A percentile compares a stretch with the other conserved stretches of the same genome.
These are phyloP conservation scores for Carex arenaria DNA, from an alignment of 202 grass and related monocot species.

Conservation along the genomic window DNA sequence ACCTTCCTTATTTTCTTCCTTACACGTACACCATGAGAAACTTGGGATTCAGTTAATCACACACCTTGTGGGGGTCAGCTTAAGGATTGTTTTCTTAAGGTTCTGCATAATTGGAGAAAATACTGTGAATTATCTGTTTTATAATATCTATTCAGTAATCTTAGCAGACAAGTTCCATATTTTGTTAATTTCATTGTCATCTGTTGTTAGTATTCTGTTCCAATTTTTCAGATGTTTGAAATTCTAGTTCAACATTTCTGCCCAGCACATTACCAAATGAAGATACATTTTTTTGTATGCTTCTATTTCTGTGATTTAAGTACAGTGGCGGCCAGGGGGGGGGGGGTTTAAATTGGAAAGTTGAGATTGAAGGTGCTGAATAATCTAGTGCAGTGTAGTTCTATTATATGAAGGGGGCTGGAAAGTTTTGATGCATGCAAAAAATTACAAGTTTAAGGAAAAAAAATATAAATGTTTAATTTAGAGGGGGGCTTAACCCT, in stretches of 20 bases:
- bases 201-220: not conserved
- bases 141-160: not conserved
- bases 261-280: not conserved
- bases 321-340: too few relatives aligned
- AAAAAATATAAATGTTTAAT: too few relatives aligned
- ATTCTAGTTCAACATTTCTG: not conserved
- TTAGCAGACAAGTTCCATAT: not conserved
- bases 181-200: not conserved
- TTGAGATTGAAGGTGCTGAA: too few relatives aligned
- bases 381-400: too few relatives aligned
- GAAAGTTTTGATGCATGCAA: too few relatives aligned
- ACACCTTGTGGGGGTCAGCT: not conserved
- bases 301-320: not conserved
- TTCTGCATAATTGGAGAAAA: not conserved
- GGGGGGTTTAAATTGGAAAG: too few relatives aligned
- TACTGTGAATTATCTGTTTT: not conserved
- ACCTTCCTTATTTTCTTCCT: not conserved
- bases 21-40: not conserved
- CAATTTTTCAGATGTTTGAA: not conserved
- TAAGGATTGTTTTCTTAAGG: not conserved
- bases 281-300: not conserved
- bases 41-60: not conserved
- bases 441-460: too few relatives aligned
- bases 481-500: too few relatives aligned
- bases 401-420: too few relatives aligned